Base-by-base conservation (phyloP, 176 grass and related monocot genomes). In the Oryza coarctata region DNA sequence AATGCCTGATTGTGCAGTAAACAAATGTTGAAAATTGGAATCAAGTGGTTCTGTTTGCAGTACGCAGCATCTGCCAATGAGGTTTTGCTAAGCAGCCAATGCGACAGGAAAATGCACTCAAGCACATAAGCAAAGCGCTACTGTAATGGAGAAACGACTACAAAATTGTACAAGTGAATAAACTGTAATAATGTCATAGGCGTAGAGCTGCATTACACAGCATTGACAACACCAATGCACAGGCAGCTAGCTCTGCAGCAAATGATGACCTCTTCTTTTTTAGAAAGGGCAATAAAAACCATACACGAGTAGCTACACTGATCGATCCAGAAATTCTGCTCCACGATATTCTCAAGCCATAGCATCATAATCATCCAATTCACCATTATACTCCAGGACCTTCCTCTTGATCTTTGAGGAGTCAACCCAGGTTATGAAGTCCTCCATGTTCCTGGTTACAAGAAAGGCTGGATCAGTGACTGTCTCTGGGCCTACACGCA, bases 401-500 rank as follows among this genome's bases (percentile, higher is more conserved):
- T 83, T 91, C 60, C 50, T 83, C 80, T 91, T 95, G 72, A 98
- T 98, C 88, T 95, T 93, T 22, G 88, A 98, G 52, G 86, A 95
- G 77, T 98, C 92, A 38, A 95, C 90, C 90, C 92, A 98, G 40
- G 93, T 93, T 41, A 98, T 80, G 63, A 98, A 98, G 73, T 98
- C 96, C 76, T 98, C 90, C 96, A 95, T 91, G 91, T 98, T 98
- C 84, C 87, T 93, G 1, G 93, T 98, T 47, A 95, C 96, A 39
- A 95, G 90, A 71, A 90, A 98, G 23, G 96, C 89, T 30, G 96
- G 90, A 80, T 98, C 88, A 0, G 90, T 90, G 36, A 98, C 79
- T 0, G 85, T 89, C 25, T 98, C 90, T 61, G 96, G 89, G 22
- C 89, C 96, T 27, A 98, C 90, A 9, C 90, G 88, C 34, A 95